Evolutionary conservation across 257 asterid genomes (phyloP).

Genomic region (Scutellaria galericulata): DNA sequence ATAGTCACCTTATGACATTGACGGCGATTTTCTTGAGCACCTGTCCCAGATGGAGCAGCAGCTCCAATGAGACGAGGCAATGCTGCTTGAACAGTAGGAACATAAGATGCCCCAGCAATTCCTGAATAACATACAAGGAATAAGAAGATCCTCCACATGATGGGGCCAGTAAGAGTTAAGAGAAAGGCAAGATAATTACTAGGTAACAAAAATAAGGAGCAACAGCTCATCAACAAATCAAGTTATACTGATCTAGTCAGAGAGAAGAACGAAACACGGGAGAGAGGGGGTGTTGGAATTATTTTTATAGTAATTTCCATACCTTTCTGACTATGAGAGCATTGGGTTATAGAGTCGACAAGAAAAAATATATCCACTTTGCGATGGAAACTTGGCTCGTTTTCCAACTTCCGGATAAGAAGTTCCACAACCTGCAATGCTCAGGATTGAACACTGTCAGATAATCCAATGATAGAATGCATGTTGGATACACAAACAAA

Average conservation of each 20-base stretch:
- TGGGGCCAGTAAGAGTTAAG: constrained; percentile 17
- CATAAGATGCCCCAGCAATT: constrained; percentile 88
- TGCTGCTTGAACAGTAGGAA: constrained; percentile 89
- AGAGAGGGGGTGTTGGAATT: no score
- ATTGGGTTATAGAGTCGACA: constrained; percentile 96
- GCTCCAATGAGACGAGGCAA: constrained; percentile 86
- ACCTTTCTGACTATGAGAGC: constrained; percentile 98
- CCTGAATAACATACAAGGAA: constrained; percentile 56
- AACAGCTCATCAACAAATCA: constrained; percentile 22
- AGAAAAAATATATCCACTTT: constrained; percentile 90
- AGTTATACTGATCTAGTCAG: no score
- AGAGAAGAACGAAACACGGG: no score
- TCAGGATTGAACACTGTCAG: constrained; percentile 29
- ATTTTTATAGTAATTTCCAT: not conserved
- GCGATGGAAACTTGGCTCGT: constrained; percentile 75
- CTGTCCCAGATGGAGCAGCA: constrained; percentile 88
- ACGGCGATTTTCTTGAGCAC: constrained; percentile 94
- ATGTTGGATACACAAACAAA: constrained; percentile 14
- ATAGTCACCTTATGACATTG: constrained; percentile 86
- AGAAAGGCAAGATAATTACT: not conserved
- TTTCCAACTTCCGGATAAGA: constrained; percentile 82
- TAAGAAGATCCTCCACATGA: constrained; percentile 26
- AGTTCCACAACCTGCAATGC: constrained; percentile 85
- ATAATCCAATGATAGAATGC: constrained; percentile 27
- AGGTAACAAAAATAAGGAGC: constrained; percentile 9